Conservation (phyloP, 306 rosid species). For the Gillenia trifoliata region DNA sequence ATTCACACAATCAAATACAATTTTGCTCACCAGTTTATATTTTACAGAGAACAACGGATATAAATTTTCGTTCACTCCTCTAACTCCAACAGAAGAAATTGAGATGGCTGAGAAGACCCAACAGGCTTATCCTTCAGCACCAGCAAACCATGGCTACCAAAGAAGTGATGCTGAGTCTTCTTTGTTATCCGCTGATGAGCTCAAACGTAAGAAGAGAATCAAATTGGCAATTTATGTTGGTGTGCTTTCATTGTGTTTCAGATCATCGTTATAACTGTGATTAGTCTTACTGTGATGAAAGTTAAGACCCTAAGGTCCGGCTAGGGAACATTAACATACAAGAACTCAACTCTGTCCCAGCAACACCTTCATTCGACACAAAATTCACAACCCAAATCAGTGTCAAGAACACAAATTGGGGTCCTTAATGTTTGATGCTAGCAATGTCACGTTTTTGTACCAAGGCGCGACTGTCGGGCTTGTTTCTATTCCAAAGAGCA, state of each 20-base stretch:
- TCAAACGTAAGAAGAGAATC: conserved; percentile 8
- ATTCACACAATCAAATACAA: no score
- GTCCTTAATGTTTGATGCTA: neutral
- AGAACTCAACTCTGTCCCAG: no score
- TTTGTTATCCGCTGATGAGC: neutral
- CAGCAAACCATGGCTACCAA: neutral
- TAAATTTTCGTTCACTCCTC: neutral
- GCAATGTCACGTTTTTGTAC: neutral
- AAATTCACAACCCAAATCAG: conserved; percentile 6
- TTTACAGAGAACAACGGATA: neutral
- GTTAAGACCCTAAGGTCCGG: no score
- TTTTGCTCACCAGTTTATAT: no score
- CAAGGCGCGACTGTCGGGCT: no score
- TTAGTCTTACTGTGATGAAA: neutral
- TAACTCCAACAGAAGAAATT: neutral
- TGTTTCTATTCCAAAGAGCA: no score
- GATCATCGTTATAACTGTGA: neutral
- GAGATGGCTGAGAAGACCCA: conserved; percentile 10
- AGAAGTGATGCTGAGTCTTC: conserved; percentile 10
- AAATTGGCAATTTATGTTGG: neutral
- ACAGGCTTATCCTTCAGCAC: neutral
- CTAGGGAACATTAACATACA: no score
- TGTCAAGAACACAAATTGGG: conserved; percentile 14
- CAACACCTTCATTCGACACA: no score
- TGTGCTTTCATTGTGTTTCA: neutral